phyloP scores from a whole-genome alignment of 176 grass and related monocot genomes.

The Calamus simplicifolius region DNA sequence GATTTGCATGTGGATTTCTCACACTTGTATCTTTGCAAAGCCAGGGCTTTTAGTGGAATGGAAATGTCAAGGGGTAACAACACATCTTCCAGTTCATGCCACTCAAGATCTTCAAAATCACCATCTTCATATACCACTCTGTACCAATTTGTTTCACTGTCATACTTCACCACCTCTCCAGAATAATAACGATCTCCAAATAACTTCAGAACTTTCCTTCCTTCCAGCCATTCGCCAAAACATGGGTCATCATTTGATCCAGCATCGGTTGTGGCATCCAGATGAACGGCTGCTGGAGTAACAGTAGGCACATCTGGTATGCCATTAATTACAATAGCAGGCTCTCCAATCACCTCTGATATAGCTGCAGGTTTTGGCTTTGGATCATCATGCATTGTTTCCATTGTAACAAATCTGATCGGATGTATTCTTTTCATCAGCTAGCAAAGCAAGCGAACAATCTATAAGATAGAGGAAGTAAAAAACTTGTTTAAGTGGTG shows the following conservation, averaged over 20 bases:
- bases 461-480: too few relatives aligned
- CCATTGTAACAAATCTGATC: conserved; percentile 18
- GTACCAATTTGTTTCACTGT: conserved; percentile 89
- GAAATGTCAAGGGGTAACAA: conserved; percentile 80
- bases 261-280: conserved; percentile 12
- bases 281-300: conserved; percentile 11
- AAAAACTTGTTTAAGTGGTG: too few relatives aligned
- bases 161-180: conserved; percentile 63
- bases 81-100: conserved; percentile 68
- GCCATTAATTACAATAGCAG: conserved; percentile 75
- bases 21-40: conserved; percentile 40
- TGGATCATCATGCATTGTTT: conserved; percentile 17
- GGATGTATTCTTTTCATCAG: too few relatives aligned
- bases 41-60: conserved; percentile 69
- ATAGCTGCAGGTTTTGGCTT: conserved; percentile 32
- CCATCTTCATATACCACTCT: conserved; percentile 71
- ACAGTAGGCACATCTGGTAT: conserved; percentile 42
- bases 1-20: conserved; percentile 21
- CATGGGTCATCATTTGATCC: conserved; percentile 44
- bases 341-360: conserved; percentile 59
- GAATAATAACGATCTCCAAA: conserved; percentile 52
- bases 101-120: conserved; percentile 90
- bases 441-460: too few relatives aligned
- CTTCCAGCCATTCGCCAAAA: conserved; percentile 81
- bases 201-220: conserved; percentile 64